Evolutionary conservation across 139 green algal genomes (phyloP), one percentile per base, ranked within the genome.

Genomic region (Chlamydomonas incerta): DNA sequence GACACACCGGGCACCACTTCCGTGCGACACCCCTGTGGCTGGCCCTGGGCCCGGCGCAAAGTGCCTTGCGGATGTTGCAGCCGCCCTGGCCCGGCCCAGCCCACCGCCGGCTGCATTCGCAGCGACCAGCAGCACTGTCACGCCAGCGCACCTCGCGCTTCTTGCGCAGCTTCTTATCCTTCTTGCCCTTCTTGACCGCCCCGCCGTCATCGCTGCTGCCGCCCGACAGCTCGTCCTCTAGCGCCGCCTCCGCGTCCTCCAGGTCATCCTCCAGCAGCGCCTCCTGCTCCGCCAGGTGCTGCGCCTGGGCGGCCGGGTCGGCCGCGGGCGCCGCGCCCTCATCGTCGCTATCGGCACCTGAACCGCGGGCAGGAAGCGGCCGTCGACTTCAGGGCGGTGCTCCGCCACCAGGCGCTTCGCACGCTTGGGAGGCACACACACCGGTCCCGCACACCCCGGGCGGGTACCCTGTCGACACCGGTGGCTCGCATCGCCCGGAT

Each of bases 291-390:
- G 26, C n/a, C 9, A 24, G 37, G 20, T 33, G 18, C 17, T 75
- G 23, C 28, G n/a, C 13, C 63, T 15, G 1, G 60, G 60, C 23
- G 60, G 2, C 8, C 8, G 31, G 60, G 28, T 18, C 62, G 23
- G 33, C 23, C 24, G 37, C 77, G 15, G 41, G 35, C 46, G 28
- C 17, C 31, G 63, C 77, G 8, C 75, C 65, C 67, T 85, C 79
- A 31, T 85, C 79, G 34, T 85, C 79, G 33, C 66, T 75, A 50
- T 85, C 79, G 65, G 75, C 79, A 17, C 79, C 79, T 85, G 41
- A 8, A 34, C 21, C 37, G 24, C n/a, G 28, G 18, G 18, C 62
- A 33, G 24, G 24, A 18, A 23, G 28, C 26, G 62, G 62, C 2
- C 18, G 26, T 13, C 28, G 62, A n/a, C 24, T 34, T 21, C 62